phyloP scores from a whole-genome alignment of 768 basidiomycete species.

The Crepidotus variabilis region DNA sequence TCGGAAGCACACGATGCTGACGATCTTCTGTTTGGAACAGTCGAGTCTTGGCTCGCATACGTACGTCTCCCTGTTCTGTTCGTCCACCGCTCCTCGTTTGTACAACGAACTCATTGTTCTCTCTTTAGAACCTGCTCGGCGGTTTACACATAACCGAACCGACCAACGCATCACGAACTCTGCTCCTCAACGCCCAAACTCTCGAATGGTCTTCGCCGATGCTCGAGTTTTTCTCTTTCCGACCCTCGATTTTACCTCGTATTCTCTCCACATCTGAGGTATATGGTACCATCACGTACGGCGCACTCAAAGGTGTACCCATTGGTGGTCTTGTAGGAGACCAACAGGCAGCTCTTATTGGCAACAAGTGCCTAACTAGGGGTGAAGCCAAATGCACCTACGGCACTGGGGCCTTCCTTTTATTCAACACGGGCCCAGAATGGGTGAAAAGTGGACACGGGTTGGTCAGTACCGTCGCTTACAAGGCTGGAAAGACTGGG shows the following conservation, averaged over 20 bases:
- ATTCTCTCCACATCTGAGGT: constrained; percentile 91
- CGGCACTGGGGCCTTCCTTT: constrained; percentile 93
- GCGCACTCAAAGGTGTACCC: constrained; percentile 68
- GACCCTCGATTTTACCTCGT: constrained; percentile 72
- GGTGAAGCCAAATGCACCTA: constrained; percentile 99
- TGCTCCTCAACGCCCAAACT: constrained; percentile 80
- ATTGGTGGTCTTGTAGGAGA: constrained; percentile 97
- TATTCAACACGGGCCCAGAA: constrained; percentile 91
- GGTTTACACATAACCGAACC: constrained; percentile 89
- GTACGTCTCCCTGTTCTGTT: constrained; percentile 48
- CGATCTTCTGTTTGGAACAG: constrained; percentile 87
- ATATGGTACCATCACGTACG: constrained; percentile 74
- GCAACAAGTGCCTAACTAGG: constrained; percentile 88
- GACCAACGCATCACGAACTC: constrained; percentile 94
- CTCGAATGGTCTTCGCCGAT: constrained; percentile 82
- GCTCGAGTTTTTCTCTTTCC: constrained; percentile 83
- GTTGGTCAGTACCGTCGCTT: constrained; percentile 89
- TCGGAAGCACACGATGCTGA: constrained; percentile 74
- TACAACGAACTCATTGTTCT: too few species aligned
- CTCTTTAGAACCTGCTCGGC: constrained; percentile 72
- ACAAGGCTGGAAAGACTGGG: constrained; percentile 74
- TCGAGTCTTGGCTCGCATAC: constrained; percentile 96
- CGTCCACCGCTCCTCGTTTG: not conserved
- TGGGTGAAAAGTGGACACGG: constrained; percentile 86
- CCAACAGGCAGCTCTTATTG: constrained; percentile 94